Evolutionary conservation across 1,139 yeast species (phyloP), one percentile per base, ranked within the genome.

Genomic region (Lodderomyces oxycetoniae): DNA sequence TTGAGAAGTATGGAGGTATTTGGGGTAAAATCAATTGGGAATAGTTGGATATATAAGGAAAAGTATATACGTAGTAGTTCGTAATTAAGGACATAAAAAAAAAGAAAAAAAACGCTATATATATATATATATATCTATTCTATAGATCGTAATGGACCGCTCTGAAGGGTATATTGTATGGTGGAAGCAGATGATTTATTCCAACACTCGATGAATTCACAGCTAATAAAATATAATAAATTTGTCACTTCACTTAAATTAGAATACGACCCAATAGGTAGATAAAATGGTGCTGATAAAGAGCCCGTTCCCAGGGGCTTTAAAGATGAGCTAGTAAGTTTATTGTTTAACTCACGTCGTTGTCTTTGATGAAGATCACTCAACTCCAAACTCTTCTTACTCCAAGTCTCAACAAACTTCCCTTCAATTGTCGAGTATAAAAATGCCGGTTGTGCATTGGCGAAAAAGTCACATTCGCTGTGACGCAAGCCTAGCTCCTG

Each of bases 21-120:
- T 45, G 93, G 91, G 1, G 74, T 74, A 15, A 74, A 69, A 45
- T 61, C 79, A 41, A 74, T 80, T 24, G 89, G 89, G 1, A 79
- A 82, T 41, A 75, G 80, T 39, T 84, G 93, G 93, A 81, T 83
- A 28, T 78, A 81, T 61, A 82, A 81, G 53, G 78, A 76, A 30
- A 82, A 82, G 61, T 83, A 83, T 50, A 55, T 71, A n/a, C n/a
- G n/a, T n/a, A n/a, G n/a, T n/a, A n/a, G n/a, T n/a, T n/a, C n/a
- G n/a, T n/a, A n/a, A n/a, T n/a, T n/a, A n/a, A n/a, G n/a, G n/a
- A n/a, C n/a, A n/a, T n/a, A n/a, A n/a, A n/a, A n/a, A n/a, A n/a
- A n/a, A n/a, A n/a, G n/a, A n/a, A n/a, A n/a, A n/a, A n/a, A n/a
- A n/a, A n/a, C n/a, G n/a, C n/a, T n/a, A n/a, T n/a, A n/a, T n/a